phyloP scores from a whole-genome alignment of 345 rosid species.

The Eucalyptus cloeziana region DNA sequence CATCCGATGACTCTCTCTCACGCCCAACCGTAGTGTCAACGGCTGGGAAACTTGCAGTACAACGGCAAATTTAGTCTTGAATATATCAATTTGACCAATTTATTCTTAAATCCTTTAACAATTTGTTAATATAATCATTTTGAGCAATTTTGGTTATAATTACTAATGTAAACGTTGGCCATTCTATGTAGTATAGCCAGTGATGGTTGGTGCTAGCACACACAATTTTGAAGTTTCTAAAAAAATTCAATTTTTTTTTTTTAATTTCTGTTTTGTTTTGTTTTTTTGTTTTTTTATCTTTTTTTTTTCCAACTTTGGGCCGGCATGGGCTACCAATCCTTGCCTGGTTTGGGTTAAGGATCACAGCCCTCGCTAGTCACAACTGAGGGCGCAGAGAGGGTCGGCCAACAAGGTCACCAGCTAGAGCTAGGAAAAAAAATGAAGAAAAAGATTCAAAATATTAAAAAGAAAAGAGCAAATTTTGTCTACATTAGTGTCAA shows the following conservation, averaged over 20 bases:
- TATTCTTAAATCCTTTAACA: no score
- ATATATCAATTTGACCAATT: no score
- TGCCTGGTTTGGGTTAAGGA: neutral
- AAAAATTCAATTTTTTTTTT: rapidly evolving
- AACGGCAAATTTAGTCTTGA: no score
- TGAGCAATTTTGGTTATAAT: no score
- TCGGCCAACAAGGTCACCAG: neutral
- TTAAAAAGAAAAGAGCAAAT: no score
- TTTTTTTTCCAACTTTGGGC: neutral
- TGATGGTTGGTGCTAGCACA: rapidly evolving
- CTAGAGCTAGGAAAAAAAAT: neutral
- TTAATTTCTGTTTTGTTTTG: no score
- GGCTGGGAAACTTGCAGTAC: neutral
- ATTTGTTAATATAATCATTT: rapidly evolving
- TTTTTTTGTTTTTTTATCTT: no score
- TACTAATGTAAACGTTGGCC: rapidly evolving
- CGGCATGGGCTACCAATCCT: neutral
- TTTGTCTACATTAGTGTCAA: no score
- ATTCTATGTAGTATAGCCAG: neutral
- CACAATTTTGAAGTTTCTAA: no score
- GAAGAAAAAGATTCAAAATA: no score
- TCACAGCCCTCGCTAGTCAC: no score
- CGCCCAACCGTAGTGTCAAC: neutral
- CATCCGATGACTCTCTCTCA: neutral
- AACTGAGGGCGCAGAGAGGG: neutral